Percentiles rank a stretch among this genome's conserved stretches.
Evolutionary conservation across 2,329 filamentous ascomycete species (phyloP).

Genomic region (Ophiosphaerella narmari): DNA sequence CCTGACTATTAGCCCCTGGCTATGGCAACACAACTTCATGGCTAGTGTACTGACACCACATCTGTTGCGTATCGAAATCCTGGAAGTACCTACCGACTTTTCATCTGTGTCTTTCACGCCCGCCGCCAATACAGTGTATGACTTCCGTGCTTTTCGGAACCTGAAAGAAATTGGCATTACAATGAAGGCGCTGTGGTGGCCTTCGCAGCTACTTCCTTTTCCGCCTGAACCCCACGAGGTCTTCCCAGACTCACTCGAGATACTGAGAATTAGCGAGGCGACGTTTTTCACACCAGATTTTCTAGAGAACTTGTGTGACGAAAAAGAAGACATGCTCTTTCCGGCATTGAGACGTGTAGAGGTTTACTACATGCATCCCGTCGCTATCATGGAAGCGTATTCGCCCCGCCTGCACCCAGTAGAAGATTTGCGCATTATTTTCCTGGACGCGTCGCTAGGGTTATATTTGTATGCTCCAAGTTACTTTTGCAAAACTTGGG

Average conservation of each 20-base stretch:
- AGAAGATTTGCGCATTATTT: too few species aligned
- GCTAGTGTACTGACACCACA: background rate
- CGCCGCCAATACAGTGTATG: background rate
- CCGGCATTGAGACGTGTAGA: slow-evolving; percentile 13
- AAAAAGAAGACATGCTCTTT: slow-evolving; percentile 4
- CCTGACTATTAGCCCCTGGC: background rate
- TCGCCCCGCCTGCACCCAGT: too few species aligned
- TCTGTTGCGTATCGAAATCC: slow-evolving; percentile 8
- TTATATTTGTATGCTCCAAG: too few species aligned
- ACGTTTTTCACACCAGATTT: slow-evolving; percentile 3
- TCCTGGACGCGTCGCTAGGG: too few species aligned
- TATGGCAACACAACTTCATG: slow-evolving; percentile 7
- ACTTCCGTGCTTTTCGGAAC: slow-evolving; percentile 11
- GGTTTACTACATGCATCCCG: slow-evolving; percentile 7
- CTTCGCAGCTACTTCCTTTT: background rate
- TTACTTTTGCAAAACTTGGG: too few species aligned
- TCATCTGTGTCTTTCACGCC: slow-evolving; percentile 1
- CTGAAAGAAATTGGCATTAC: slow-evolving; percentile 15
- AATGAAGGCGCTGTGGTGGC: slow-evolving; percentile 13
- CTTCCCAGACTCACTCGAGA: slow-evolving; percentile 15
- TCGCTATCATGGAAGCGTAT: background rate
- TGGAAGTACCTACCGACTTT: slow-evolving; percentile 7
- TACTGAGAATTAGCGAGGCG: slow-evolving; percentile 19
- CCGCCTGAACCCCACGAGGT: slow-evolving; percentile 7
- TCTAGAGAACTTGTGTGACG: slow-evolving; percentile 10